Evolutionary conservation across 371 early-diverging fungal species (phyloP).

Genomic region (Chytridiales sp.): DNA sequence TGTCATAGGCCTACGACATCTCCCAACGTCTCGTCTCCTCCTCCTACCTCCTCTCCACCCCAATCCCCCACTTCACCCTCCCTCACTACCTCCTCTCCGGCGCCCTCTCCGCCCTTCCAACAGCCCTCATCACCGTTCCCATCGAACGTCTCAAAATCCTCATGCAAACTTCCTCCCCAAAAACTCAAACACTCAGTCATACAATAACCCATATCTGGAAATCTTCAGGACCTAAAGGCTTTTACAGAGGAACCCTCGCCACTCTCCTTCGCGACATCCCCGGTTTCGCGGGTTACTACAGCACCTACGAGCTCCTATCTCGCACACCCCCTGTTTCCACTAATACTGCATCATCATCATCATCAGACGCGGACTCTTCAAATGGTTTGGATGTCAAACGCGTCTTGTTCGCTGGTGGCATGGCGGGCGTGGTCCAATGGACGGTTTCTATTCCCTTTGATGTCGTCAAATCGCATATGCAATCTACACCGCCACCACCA

Average conservation of each 20-base stretch:
- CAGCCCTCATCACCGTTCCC: constrained; percentile 87
- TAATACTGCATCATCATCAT: not conserved
- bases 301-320: constrained; percentile 44
- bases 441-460: constrained; percentile 79
- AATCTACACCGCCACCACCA: constrained; percentile 70
- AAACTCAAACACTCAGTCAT: not conserved
- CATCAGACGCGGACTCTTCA: constrained; percentile 62
- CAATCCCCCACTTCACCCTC: constrained; percentile 71
- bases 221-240: constrained; percentile 20
- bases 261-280: constrained; percentile 74
- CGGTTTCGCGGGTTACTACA: constrained; percentile 93
- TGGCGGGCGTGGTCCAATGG: constrained; percentile 79
- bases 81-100: constrained; percentile 81
- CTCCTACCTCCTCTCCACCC: constrained; percentile 83
- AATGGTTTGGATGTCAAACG: constrained; percentile 82
- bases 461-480: constrained; percentile 89
- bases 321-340: constrained; percentile 74
- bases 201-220: not conserved
- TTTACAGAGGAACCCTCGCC: constrained; percentile 42
- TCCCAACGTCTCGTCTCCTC: constrained; percentile 62
- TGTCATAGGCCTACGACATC: constrained; percentile 52
- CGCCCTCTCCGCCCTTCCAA: constrained; percentile 86
- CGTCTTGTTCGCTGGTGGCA: constrained; percentile 62
- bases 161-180: constrained; percentile 64
- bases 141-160: constrained; percentile 87